Evolutionary conservation across 768 basidiomycete genomes (phyloP).

Genomic region (Austroboletus eburneus): DNA sequence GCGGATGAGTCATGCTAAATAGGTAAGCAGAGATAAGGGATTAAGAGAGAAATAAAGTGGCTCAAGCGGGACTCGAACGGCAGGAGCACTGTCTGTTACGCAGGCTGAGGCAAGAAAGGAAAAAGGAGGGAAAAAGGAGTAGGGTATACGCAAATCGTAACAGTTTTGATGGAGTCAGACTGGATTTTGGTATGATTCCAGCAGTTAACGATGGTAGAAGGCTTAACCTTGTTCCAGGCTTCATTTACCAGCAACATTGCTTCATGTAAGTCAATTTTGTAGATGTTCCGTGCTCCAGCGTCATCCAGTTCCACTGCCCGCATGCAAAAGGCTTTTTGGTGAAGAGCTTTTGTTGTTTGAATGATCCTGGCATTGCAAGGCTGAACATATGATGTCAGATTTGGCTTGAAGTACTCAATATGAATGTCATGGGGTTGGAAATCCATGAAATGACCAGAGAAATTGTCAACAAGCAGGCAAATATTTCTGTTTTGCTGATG

Average conservation of each 20-base stretch:
- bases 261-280: constrained; percentile 7
- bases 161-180: neutral
- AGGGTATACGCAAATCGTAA: too few species aligned
- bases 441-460: neutral
- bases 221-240: neutral
- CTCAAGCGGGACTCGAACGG: too few species aligned
- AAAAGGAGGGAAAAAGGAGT: too few species aligned
- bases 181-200: neutral
- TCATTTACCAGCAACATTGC: neutral
- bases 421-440: neutral
- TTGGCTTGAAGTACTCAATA: neutral
- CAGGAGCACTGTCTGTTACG: too few species aligned
- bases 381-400: neutral
- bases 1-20: too few species aligned
- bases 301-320: constrained; percentile 2
- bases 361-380: constrained; percentile 1
- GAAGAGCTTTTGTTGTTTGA: constrained; percentile 34
- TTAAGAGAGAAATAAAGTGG: too few species aligned
- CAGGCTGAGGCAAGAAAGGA: too few species aligned
- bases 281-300: neutral
- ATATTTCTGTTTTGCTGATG: neutral
- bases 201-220: neutral
- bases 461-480: neutral
- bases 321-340: constrained; percentile 13
- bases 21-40: too few species aligned